Evolutionary conservation across 495 filamentous ascomycete genomes (phyloP), one percentile per base, ranked within the genome.

Genomic region (Parmelia sp.): DNA sequence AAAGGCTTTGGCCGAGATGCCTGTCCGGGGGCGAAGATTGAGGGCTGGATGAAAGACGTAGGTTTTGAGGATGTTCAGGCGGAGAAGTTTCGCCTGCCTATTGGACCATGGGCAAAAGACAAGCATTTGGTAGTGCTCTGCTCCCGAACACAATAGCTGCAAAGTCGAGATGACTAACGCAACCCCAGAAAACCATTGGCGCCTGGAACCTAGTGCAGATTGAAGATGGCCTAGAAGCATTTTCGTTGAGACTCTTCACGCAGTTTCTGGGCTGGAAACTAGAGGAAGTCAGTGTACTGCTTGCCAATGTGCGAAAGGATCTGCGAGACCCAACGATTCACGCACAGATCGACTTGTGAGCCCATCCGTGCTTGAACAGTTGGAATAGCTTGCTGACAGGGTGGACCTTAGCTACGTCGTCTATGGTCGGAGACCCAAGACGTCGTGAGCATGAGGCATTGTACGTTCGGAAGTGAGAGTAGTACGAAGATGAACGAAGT

Each of bases 281-380:
- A 21, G 80, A 82, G 19, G 77, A 88, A 63, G 78, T 82, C n/a
- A 77, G 84, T 64, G 74, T 80, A 19, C 76, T 87, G 61, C 75
- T 85, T 11, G 77, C 75, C 27, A 74, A 82, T 10, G 78, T 86
- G 2, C 76, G 82, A 19, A 79, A 77, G 39, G 82, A 82, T 57
- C 62, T 88, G 58, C 73, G 77, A 49, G 79, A 86, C 64, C 73
- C 75, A 1, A 73, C 70, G 21, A 74, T 82, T 23, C 83, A 87
- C 67, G 73, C 64, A 7, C 65, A 69, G 42, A 66, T 66, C 55
- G 65, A 69, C 57, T 69, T 71, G 69, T 69, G 60, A 63, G 69
- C 61, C 17, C 17, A 11, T 25, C 27, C 29, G 1, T 29, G 8
- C 17, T 21, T 31, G 15, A 19, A 21, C 10, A 23, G 12, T 14